Percentiles rank a stretch among this genome's conserved stretches.
Evolutionary conservation across 805 yeast genomes (phyloP).

Genomic region (Candida stauntonica): DNA sequence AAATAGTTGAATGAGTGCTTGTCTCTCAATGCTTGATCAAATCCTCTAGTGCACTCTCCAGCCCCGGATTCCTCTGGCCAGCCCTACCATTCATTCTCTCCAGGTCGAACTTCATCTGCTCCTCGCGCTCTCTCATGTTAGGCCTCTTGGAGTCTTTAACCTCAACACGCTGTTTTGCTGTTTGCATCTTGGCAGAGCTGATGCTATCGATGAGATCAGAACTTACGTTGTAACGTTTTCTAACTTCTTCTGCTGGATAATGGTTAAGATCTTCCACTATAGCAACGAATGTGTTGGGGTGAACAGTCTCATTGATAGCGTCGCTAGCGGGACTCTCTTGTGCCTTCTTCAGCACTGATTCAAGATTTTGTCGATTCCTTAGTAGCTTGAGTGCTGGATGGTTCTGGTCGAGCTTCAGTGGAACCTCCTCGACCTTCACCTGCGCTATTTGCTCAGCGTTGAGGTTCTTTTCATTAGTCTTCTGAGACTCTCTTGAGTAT

Average conservation of each 20-base stretch:
- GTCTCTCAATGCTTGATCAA: slow-evolving; percentile 3
- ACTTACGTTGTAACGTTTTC: slow-evolving; percentile 12
- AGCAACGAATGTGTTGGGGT: slow-evolving; percentile 18
- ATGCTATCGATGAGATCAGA: slow-evolving; percentile 2
- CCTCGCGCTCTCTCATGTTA: slow-evolving; percentile 7
- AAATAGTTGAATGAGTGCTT: too few species aligned
- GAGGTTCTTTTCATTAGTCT: neutral
- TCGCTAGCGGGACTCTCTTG: too few species aligned
- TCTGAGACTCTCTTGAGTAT: neutral
- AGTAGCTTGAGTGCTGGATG: slow-evolving; percentile 20
- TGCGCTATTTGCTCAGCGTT: slow-evolving; percentile 18
- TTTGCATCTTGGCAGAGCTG: slow-evolving; percentile 1
- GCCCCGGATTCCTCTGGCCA: slow-evolving; percentile 6
- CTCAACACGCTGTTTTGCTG: slow-evolving; percentile 9
- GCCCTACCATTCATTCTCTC: slow-evolving; percentile 18
- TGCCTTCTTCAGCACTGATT: slow-evolving; percentile 9
- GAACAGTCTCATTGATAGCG: slow-evolving; percentile 11
- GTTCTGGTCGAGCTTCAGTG: slow-evolving; percentile 17
- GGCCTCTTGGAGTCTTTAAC: slow-evolving; percentile 1
- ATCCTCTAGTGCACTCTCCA: slow-evolving; percentile 18
- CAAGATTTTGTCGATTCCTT: slow-evolving; percentile 15
- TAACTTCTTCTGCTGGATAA: slow-evolving; percentile 13
- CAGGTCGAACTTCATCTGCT: slow-evolving; percentile 8
- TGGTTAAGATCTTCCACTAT: slow-evolving; percentile 20
- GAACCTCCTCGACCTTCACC: slow-evolving; percentile 17